These are phyloP conservation scores for Arabis hirsuta DNA, from an alignment of 345 rosid genomes.

Conservation along the genomic window DNA sequence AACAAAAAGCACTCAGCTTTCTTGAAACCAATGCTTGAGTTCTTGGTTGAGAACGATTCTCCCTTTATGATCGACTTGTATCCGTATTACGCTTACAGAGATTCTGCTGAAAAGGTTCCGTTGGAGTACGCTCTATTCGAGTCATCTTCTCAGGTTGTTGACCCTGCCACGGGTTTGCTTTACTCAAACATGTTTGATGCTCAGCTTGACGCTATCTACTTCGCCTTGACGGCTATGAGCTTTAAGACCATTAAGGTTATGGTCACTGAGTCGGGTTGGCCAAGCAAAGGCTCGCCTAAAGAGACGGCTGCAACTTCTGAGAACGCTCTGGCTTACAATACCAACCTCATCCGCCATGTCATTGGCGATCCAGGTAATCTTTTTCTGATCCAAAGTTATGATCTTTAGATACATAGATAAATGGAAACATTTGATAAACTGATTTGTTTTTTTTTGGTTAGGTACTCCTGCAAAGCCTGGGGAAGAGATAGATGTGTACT, in stretches of 20 bases:
- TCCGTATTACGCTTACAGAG: conserved; percentile 88
- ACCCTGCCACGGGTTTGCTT: conserved; percentile 82
- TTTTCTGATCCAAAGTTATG: conserved; percentile 1
- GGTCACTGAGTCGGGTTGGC: conserved; percentile 98
- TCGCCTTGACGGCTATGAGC: conserved; percentile 65
- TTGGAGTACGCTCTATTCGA: conserved; percentile 79
- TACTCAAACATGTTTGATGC: conserved; percentile 99
- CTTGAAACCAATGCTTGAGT: conserved; percentile 82
- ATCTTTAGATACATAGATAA: not conserved
- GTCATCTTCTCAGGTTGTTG: conserved; percentile 78
- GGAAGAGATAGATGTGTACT: conserved; percentile 72
- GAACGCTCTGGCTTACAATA: conserved; percentile 78
- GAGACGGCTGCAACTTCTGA: conserved; percentile 92
- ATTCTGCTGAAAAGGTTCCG: conserved; percentile 66
- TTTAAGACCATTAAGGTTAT: conserved; percentile 78
- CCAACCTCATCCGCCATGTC: conserved; percentile 80
- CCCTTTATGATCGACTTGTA: conserved; percentile 92
- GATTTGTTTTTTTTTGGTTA: conserved; percentile 16
- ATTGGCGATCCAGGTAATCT: conserved; percentile 62
- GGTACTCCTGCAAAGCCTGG: conserved; percentile 88
- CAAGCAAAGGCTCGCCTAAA: conserved; percentile 77
- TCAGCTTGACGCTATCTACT: conserved; percentile 88
- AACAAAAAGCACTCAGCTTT: conserved; percentile 64
- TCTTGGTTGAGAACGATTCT: conserved; percentile 87
- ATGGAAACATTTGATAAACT: not conserved